Conservation (phyloP, 1,284 basidiomycete species). For the Pseudozyma pruni region DNA sequence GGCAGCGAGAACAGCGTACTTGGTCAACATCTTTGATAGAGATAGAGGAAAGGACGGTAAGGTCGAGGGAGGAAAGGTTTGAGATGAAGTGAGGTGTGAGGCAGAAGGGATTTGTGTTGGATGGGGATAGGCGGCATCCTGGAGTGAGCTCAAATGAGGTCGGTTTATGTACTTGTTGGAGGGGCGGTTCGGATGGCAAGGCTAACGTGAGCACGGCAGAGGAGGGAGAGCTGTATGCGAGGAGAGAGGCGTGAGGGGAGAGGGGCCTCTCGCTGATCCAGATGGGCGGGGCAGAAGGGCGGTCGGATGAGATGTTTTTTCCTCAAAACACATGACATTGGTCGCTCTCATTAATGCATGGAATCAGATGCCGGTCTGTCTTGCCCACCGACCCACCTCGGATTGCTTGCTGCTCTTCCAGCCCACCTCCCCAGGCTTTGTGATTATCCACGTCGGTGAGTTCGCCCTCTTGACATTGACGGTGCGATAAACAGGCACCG, state of each 20-base stretch:
- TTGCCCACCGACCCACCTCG: not conserved
- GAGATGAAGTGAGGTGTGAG: not conserved
- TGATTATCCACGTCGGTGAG: no score
- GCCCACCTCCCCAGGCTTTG: no score
- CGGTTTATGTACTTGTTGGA: slow-evolving; percentile 19
- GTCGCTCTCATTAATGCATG: slow-evolving; percentile 17
- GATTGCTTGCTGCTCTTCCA: no score
- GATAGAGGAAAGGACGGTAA: not conserved
- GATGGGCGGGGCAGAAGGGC: not conserved
- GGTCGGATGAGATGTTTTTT: not conserved
- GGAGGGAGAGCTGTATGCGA: not conserved
- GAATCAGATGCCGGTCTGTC: slow-evolving; percentile 15
- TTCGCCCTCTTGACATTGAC: no score
- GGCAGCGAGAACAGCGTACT: slow-evolving; percentile 52
- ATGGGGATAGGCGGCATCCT: slow-evolving; percentile 1
- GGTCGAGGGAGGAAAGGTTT: not conserved
- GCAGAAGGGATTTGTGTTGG: no score
- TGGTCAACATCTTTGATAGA: slow-evolving; percentile 52
- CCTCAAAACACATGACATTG: slow-evolving; percentile 43
- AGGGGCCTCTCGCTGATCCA: not conserved
- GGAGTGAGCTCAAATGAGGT: not conserved
- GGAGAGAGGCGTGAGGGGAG: not conserved
- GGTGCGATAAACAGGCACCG: no score
- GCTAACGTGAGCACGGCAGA: not conserved
- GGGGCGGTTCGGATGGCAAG: not conserved